phyloP scores from a whole-genome alignment of 2,329 filamentous ascomycete genomes.

The Cercospora sp. region DNA sequence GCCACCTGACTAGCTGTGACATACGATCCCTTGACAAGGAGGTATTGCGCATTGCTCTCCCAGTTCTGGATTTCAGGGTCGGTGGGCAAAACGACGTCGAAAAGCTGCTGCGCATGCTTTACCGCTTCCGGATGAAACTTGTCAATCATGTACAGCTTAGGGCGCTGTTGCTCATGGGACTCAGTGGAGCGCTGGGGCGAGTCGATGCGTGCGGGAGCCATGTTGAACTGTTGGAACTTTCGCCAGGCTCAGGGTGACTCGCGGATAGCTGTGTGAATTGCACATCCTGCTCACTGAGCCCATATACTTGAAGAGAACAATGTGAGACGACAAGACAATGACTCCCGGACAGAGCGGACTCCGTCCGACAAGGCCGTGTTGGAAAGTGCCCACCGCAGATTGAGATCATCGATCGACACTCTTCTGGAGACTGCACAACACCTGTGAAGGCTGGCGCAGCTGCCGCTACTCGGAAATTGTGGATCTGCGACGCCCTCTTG shows the following conservation, averaged over 20 bases:
- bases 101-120: constrained; percentile 39
- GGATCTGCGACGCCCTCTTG: not conserved
- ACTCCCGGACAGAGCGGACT: not conserved
- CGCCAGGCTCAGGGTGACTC: not conserved
- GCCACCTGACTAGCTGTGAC: constrained; percentile 30
- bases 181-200: not conserved
- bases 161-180: constrained; percentile 3
- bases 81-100: constrained; percentile 43
- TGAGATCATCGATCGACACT: not conserved
- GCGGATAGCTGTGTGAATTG: not conserved
- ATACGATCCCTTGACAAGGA: constrained; percentile 43
- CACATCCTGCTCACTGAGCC: not conserved
- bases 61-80: constrained; percentile 43
- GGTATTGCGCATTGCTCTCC: constrained; percentile 44
- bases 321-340: not conserved
- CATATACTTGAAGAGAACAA: not conserved
- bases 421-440: not conserved
- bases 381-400: not conserved
- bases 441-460: not conserved
- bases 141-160: constrained; percentile 31
- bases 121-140: constrained; percentile 33
- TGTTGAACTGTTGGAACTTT: not conserved
- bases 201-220: constrained; percentile 16
- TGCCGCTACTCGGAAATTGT: not conserved
- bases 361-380: not conserved